A percentile compares a stretch with the other conserved stretches of the same genome.
These are phyloP conservation scores for Ceratobasidium papillatum DNA, from an alignment of 1,284 basidiomycete species.

Conservation along the genomic window DNA sequence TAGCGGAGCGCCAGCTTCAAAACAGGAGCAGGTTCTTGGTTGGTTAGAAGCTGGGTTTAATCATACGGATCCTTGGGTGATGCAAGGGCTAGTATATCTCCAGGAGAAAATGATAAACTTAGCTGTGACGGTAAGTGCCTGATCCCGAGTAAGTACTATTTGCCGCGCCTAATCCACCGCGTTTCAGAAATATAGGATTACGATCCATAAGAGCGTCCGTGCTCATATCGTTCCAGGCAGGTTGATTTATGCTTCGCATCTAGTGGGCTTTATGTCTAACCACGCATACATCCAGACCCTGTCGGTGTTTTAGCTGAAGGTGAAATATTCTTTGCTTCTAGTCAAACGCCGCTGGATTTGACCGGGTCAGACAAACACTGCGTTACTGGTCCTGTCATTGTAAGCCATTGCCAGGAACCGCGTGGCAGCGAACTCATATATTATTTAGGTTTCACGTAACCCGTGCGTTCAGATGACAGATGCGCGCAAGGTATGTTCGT, in stretches of 20 bases:
- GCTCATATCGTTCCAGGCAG: conserved; percentile 42
- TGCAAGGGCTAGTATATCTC: conserved; percentile 25
- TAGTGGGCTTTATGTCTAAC: neutral
- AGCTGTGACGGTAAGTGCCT: conserved; percentile 3
- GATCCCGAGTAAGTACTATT: neutral
- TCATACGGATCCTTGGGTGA: conserved; percentile 24
- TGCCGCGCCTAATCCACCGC: neutral
- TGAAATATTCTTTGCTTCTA: conserved; percentile 41
- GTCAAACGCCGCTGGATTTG: neutral
- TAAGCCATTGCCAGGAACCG: neutral
- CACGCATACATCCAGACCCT: conserved; percentile 25
- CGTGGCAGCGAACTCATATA: neutral
- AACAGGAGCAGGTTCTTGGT: conserved; percentile 25
- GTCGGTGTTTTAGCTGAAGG: conserved; percentile 35
- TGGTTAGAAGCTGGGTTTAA: conserved; percentile 25
- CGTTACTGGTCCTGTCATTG: conserved; percentile 27
- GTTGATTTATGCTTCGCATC: neutral
- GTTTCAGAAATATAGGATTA: conserved; percentile 34
- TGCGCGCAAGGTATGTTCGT: conserved; percentile 5
- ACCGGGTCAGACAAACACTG: neutral
- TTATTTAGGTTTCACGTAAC: conserved; percentile 18
- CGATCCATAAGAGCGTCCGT: conserved; percentile 26
- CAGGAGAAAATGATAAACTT: neutral
- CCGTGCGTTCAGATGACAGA: conserved; percentile 33
- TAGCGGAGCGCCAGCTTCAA: conserved; percentile 19